Conservation (phyloP, 768 basidiomycete species). For the Lentinula detonsa region DNA sequence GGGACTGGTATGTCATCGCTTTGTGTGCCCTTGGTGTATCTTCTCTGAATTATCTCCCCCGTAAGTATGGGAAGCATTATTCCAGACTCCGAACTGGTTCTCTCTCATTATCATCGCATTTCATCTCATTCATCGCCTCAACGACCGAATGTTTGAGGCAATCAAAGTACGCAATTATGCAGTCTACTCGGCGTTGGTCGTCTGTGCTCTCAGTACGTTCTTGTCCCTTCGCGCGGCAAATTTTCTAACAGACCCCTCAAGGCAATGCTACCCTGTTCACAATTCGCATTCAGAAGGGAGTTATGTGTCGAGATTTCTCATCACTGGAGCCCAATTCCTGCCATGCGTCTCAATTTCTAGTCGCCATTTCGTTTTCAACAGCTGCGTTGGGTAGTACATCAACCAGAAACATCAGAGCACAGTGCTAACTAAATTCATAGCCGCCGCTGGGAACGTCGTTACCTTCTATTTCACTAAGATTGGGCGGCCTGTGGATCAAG, state of each 20-base stretch:
- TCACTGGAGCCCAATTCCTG: conserved; percentile 14
- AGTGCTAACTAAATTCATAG: neutral
- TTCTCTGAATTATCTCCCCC: conserved; percentile 4
- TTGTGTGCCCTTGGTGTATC: too few relatives aligned
- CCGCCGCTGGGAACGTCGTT: neutral
- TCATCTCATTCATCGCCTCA: conserved; percentile 13
- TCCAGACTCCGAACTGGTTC: conserved; percentile 13
- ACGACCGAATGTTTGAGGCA: conserved; percentile 5
- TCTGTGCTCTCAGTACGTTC: conserved; percentile 7
- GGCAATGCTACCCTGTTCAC: conserved; percentile 18
- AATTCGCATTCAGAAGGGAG: conserved; percentile 19
- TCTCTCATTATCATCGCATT: conserved; percentile 12
- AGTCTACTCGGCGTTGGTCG: neutral
- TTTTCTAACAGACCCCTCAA: neutral
- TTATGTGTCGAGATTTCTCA: conserved; percentile 24
- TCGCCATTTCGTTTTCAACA: conserved; percentile 23
- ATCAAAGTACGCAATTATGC: conserved; percentile 11
- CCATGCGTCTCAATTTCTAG: conserved; percentile 14
- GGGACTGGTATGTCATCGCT: conserved; percentile 8
- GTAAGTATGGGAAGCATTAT: conserved; percentile 7
- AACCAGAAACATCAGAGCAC: neutral
- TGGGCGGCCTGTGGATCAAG: neutral
- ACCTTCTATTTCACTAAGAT: neutral
- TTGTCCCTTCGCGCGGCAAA: neutral
- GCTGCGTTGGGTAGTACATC: conserved; percentile 1